These are phyloP conservation scores for Daucus carota DNA, from an alignment of 129 eudicot genomes.

Conservation along the genomic window DNA sequence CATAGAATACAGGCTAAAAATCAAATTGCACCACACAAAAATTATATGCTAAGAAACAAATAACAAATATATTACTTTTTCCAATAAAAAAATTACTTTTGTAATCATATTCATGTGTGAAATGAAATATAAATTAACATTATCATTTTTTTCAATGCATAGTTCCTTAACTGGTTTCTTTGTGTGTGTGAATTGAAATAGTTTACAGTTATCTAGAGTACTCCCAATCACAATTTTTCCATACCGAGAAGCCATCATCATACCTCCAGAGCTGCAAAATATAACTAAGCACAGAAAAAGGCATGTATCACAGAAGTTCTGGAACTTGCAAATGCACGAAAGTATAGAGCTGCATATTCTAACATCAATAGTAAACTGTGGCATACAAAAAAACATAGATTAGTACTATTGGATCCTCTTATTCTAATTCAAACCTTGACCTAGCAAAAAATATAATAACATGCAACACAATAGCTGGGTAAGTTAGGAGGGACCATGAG, in stretches of 20 bases:
- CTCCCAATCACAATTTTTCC: slow-evolving; percentile 76
- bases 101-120: too few species aligned
- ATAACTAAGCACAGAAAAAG: background rate
- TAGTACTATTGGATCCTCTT: too few species aligned
- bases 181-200: too few species aligned
- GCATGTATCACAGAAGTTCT: background rate
- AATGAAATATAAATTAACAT: too few species aligned
- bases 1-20: too few species aligned
- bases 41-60: too few species aligned
- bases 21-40: too few species aligned
- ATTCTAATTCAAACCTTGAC: too few species aligned
- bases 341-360: background rate
- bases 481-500: slow-evolving; percentile 31
- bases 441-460: background rate
- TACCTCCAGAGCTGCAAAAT: slow-evolving; percentile 71
- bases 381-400: background rate
- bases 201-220: slow-evolving; percentile 81
- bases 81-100: too few species aligned
- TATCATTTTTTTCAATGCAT: too few species aligned
- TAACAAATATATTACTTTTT: too few species aligned
- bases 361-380: background rate
- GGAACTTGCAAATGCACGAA: background rate
- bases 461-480: background rate
- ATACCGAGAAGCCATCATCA: slow-evolving; percentile 83
- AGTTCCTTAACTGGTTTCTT: too few species aligned